phyloP scores from a whole-genome alignment of 176 grass and related monocot genomes.

The Bothriochloa decipiens region DNA sequence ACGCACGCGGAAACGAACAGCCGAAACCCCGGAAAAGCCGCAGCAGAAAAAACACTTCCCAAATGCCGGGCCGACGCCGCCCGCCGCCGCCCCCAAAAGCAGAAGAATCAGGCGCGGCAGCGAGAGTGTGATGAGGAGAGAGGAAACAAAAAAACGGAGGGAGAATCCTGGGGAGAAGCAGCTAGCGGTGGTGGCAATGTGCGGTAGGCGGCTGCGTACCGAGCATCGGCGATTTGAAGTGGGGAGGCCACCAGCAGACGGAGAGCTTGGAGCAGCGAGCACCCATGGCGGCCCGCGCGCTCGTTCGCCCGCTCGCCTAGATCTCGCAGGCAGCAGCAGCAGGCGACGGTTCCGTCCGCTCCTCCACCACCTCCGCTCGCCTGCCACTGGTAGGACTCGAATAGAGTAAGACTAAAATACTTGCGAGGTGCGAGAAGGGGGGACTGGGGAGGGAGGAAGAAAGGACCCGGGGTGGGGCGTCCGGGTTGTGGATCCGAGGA shows the following conservation, averaged over 20 bases:
- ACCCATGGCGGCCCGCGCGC: slow-evolving; percentile 57
- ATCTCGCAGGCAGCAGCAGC: slow-evolving; percentile 37
- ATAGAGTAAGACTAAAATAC: slow-evolving; percentile 54
- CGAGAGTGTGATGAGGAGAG: background rate
- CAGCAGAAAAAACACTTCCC: background rate
- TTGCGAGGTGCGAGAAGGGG: slow-evolving; percentile 14
- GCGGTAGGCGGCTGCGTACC: slow-evolving; percentile 34
- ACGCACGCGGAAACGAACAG: slow-evolving; percentile 12
- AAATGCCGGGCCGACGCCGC: slow-evolving; percentile 39
- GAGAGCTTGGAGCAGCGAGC: slow-evolving; percentile 79
- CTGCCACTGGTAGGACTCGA: slow-evolving; percentile 51
- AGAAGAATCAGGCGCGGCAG: slow-evolving; percentile 16
- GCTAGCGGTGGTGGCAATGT: slow-evolving; percentile 15
- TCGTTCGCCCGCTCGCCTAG: background rate
- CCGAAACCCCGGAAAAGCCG: slow-evolving; percentile 37
- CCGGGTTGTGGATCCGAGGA: slow-evolving; percentile 66
- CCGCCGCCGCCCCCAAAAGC: slow-evolving; percentile 4
- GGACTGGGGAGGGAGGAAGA: background rate
- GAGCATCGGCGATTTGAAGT: slow-evolving; percentile 72
- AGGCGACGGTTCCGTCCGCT: slow-evolving; percentile 30
- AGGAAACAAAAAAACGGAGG: background rate
- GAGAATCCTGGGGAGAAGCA: background rate
- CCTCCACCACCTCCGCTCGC: slow-evolving; percentile 28
- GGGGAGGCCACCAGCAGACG: slow-evolving; percentile 71
- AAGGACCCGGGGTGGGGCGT: slow-evolving; percentile 10